Conservation (phyloP, 2,329 filamentous ascomycete genomes). For the Zalaria sp. region DNA sequence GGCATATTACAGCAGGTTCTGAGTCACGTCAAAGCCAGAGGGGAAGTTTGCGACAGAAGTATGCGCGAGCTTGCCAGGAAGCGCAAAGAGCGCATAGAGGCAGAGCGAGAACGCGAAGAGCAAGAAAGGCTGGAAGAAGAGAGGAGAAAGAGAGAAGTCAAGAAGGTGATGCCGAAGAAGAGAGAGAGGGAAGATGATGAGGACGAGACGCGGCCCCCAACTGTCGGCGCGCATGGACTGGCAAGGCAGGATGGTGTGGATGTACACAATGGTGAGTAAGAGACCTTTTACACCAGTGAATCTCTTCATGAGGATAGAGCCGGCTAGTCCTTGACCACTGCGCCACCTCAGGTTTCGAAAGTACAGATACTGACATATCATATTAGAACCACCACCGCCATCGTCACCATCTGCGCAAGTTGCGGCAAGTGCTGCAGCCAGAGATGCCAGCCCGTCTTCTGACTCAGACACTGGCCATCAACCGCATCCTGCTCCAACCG, state of each 20-base stretch:
- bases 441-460: constrained; percentile 49
- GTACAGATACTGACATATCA: too few species aligned
- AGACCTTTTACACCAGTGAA: too few species aligned
- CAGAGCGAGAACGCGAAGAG: constrained; percentile 36
- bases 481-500: constrained; percentile 43
- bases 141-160: constrained; percentile 12
- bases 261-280: constrained; percentile 38
- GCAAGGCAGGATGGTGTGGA: constrained; percentile 51
- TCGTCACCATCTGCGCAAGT: constrained; percentile 14
- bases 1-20: constrained; percentile 45
- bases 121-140: constrained; percentile 39
- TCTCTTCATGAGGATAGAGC: too few species aligned
- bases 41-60: constrained; percentile 54
- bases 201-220: constrained; percentile 35
- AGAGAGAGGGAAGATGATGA: constrained; percentile 49
- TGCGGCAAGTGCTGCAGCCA: constrained; percentile 26
- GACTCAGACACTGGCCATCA: constrained; percentile 43
- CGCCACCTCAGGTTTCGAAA: too few species aligned
- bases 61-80: constrained; percentile 56
- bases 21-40: constrained; percentile 34
- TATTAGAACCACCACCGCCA: constrained; percentile 13
- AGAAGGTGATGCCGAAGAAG: constrained; percentile 33
- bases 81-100: constrained; percentile 46
- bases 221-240: constrained; percentile 48
- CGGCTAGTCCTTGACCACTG: too few species aligned